Conservation (phyloP, 169 alveolate species). For the Eimeria sp. region DNA sequence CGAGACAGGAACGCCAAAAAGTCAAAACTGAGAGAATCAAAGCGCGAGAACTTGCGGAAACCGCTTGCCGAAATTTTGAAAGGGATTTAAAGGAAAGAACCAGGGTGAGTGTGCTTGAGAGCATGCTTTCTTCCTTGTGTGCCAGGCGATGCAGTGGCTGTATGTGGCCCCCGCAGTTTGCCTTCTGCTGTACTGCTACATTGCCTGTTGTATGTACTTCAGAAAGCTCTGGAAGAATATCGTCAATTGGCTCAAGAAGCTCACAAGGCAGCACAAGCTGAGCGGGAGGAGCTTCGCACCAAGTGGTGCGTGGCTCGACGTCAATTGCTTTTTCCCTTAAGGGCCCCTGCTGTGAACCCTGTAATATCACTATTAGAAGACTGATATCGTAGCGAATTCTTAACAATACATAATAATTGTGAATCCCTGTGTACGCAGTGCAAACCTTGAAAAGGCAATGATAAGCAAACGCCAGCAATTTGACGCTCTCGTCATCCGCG, state of each 20-base stretch:
- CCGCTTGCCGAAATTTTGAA: constrained; percentile 76
- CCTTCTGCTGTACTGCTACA: not conserved
- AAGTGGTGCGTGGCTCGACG: constrained; percentile 26
- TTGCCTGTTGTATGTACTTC: not conserved
- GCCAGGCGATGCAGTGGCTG: not conserved
- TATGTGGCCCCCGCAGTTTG: not conserved
- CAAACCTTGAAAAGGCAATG: constrained; percentile 67
- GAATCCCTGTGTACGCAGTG: constrained; percentile 7
- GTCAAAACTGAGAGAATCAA: constrained; percentile 56
- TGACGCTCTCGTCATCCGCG: constrained; percentile 65
- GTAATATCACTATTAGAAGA: too few relatives aligned
- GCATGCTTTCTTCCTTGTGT: not conserved
- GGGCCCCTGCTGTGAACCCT: too few relatives aligned
- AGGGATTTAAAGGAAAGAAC: constrained; percentile 73
- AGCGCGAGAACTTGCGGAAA: constrained; percentile 76
- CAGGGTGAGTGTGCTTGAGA: constrained; percentile 3
- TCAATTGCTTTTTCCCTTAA: too few relatives aligned
- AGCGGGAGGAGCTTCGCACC: constrained; percentile 63
- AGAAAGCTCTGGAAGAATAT: constrained; percentile 76
- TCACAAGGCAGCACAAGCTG: constrained; percentile 76
- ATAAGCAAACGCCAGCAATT: constrained; percentile 59
- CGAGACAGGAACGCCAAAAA: constrained; percentile 67
- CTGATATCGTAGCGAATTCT: not conserved
- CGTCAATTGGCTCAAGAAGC: constrained; percentile 79
- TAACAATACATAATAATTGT: not conserved